A percentile compares a stretch with the other conserved stretches of the same genome.
These are phyloP conservation scores for Populus tremula DNA, from an alignment of 345 rosid species.

Conservation along the genomic window DNA sequence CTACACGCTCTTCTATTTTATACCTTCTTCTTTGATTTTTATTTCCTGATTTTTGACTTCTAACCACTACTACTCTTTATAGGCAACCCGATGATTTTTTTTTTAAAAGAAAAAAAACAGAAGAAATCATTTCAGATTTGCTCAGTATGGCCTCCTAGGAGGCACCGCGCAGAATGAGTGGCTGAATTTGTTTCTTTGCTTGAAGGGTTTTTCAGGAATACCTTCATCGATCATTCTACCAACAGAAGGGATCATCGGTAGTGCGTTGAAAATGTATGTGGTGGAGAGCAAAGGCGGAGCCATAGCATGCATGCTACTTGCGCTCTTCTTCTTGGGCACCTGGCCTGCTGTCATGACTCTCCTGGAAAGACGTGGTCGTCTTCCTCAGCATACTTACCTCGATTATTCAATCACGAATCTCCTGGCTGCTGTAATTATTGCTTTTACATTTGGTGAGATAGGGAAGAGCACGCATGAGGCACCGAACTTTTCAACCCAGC, in stretches of 20 bases:
- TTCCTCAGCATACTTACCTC: slow-evolving; percentile 87
- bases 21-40: no score
- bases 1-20: neutral
- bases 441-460: slow-evolving; percentile 62
- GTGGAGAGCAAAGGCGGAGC: slow-evolving; percentile 90
- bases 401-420: slow-evolving; percentile 77
- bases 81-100: no score
- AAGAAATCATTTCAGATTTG: neutral
- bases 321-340: slow-evolving; percentile 72
- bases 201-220: slow-evolving; percentile 27
- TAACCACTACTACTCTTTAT: no score
- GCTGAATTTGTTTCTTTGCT: neutral
- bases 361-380: slow-evolving; percentile 77
- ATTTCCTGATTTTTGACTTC: neutral
- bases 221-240: slow-evolving; percentile 13
- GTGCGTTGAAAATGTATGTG: slow-evolving; percentile 50
- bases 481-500: slow-evolving; percentile 59
- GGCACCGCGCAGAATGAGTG: neutral
- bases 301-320: slow-evolving; percentile 60
- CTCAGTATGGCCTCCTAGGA: neutral
- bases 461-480: slow-evolving; percentile 35
- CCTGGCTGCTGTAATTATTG: slow-evolving; percentile 65
- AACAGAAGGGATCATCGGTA: slow-evolving; percentile 2
- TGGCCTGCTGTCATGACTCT: slow-evolving; percentile 84
- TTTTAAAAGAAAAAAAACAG: no score